These are phyloP conservation scores for Aspergillus bombycis DNA, from an alignment of 2,329 filamentous ascomycete species.

Conservation along the genomic window DNA sequence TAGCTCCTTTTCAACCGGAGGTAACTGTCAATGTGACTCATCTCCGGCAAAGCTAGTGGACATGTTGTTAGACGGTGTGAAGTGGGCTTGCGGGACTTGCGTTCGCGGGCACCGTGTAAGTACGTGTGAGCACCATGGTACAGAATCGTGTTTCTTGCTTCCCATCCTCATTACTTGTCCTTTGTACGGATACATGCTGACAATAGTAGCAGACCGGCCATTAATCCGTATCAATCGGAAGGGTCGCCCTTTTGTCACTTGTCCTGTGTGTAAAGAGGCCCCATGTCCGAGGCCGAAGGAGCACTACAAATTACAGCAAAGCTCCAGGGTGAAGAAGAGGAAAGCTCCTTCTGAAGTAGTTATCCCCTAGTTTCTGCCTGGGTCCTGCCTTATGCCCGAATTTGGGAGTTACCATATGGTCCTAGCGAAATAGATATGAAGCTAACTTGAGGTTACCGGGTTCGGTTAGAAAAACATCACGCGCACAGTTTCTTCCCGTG, in stretches of 20 bases:
- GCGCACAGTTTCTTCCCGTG: not conserved
- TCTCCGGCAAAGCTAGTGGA: accelerated
- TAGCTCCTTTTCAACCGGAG: not conserved
- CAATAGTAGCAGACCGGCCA: not conserved
- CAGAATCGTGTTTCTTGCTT: not conserved
- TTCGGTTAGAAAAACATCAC: not conserved
- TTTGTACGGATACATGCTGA: not conserved
- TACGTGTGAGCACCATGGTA: slow-evolving; percentile 1
- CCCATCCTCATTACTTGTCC: not conserved
- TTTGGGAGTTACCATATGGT: not conserved
- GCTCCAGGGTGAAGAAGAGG: not conserved
- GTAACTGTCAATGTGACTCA: not conserved
- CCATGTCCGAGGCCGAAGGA: not conserved
- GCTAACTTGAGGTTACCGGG: not conserved
- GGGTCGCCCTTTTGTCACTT: not conserved
- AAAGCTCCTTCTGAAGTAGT: not conserved
- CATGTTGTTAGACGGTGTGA: not conserved
- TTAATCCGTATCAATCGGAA: not conserved
- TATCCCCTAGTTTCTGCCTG: not conserved
- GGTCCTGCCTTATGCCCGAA: not conserved
- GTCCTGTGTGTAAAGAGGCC: not conserved
- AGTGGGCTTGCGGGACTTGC: not conserved
- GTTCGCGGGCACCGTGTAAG: not conserved
- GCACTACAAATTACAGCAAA: not conserved
- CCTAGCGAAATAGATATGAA: no score